Percentiles rank a stretch among this genome's conserved stretches.
Conservation (phyloP, 225 moss, liverwort and hornwort species). For the Rhytidiadelphus loreus region DNA sequence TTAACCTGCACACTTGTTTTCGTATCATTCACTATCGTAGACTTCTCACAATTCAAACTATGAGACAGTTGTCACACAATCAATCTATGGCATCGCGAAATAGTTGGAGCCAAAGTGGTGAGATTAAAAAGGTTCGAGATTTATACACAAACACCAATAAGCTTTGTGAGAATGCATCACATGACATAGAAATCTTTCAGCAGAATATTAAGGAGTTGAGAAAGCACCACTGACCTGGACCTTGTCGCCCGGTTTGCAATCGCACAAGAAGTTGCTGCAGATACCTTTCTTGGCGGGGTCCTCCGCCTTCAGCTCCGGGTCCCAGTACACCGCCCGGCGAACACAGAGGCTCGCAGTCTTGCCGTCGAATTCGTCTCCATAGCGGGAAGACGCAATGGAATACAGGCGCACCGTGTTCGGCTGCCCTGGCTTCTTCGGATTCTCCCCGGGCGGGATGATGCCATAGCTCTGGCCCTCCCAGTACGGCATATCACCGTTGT, state of each 20-base stretch:
- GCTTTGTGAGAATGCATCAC: neutral
- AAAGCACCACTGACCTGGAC: conserved; percentile 32
- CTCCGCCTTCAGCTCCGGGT: conserved; percentile 67
- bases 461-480: conserved; percentile 99
- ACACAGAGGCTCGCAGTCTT: conserved; percentile 93
- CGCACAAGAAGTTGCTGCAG: conserved; percentile 96
- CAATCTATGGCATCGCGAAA: too few relatives aligned
- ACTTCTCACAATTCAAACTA: neutral
- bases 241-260: conserved; percentile 75
- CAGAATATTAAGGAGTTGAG: too few relatives aligned
- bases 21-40: neutral
- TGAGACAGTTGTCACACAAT: neutral
- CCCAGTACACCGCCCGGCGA: conserved; percentile 83
- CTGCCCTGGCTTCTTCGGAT: conserved; percentile 91
- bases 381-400: conserved; percentile 90
- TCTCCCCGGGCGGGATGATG: conserved; percentile 81
- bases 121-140: neutral
- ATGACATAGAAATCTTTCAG: neutral
- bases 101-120: neutral
- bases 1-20: neutral
- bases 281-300: conserved; percentile 90
- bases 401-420: conserved; percentile 82
- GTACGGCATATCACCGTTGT: conserved; percentile 68
- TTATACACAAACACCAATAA: neutral
- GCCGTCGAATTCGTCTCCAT: conserved; percentile 92